Conservation (phyloP, 2,329 filamentous ascomycete species). For the Lojkania enalia region DNA sequence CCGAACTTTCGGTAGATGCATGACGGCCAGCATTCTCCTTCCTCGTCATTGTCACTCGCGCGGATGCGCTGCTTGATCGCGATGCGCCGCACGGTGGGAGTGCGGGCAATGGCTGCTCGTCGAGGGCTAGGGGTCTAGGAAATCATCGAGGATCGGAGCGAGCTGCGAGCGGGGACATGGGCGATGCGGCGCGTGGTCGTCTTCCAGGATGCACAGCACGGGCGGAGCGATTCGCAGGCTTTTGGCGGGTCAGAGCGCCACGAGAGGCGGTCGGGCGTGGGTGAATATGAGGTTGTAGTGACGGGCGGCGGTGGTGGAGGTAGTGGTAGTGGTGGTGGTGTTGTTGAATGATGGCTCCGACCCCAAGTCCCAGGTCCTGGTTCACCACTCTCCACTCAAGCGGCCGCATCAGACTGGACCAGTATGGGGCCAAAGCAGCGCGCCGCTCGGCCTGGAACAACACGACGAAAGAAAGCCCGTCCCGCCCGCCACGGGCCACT, state of each 20-base stretch:
- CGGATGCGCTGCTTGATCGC: conserved; percentile 15
- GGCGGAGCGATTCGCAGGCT: background rate
- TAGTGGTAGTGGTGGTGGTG: conserved; percentile 5
- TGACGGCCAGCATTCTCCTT: conserved; percentile 67
- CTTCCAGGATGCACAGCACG: background rate
- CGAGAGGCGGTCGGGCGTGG: conserved; percentile 14
- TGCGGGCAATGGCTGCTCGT: conserved; percentile 19
- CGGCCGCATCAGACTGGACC: background rate
- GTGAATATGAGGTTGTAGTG: conserved; percentile 6
- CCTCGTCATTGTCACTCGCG: conserved; percentile 60
- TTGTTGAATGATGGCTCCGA: conserved; percentile 1
- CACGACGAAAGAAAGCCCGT: conserved; percentile 4
- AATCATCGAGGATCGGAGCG: conserved; percentile 41
- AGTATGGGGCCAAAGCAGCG: background rate
- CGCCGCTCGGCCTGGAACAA: conserved; percentile 1
- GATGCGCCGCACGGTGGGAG: conserved; percentile 17
- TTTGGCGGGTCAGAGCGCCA: conserved; percentile 5
- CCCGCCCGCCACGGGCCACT: background rate
- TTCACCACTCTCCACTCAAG: background rate
- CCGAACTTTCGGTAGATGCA: conserved; percentile 67
- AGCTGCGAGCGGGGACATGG: conserved; percentile 27
- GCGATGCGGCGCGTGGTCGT: conserved; percentile 9
- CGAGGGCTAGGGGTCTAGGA: conserved; percentile 27
- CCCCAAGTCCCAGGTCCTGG: too few species aligned
- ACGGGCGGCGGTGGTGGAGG: background rate